Evolutionary conservation across 2,329 filamentous ascomycete genomes (phyloP).

Genomic region (Sporothrix brasiliensis): DNA sequence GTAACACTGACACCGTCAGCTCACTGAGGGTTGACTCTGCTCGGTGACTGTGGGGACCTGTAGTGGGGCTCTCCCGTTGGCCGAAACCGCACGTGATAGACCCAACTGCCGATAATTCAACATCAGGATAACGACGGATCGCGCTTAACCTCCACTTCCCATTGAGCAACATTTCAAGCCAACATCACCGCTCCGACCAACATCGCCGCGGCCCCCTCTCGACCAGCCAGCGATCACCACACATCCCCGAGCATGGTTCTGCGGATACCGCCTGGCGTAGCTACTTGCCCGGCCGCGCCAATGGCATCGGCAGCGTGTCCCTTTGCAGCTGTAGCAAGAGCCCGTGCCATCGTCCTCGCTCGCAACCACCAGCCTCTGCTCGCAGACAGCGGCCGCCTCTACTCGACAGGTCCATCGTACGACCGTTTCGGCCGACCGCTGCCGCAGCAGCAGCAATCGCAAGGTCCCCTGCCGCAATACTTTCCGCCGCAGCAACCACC

Average conservation of each 20-base stretch:
- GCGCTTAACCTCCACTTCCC: not conserved
- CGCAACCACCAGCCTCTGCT: not conserved
- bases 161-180: not conserved
- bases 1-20: slow-evolving; percentile 4
- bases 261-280: slow-evolving; percentile 10
- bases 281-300: not conserved
- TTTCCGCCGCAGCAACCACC: slow-evolving; percentile 7
- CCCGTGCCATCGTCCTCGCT: not conserved
- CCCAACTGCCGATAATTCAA: not conserved
- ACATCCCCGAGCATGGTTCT: slow-evolving; percentile 2
- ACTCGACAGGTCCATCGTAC: not conserved
- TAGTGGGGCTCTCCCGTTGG: not conserved
- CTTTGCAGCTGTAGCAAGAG: not conserved
- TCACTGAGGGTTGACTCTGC: too few relatives aligned
- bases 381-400: not conserved
- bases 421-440: not conserved
- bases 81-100: slow-evolving; percentile 10
- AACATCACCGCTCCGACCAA: not conserved
- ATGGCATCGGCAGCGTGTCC: slow-evolving; percentile 1
- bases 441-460: not conserved
- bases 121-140: not conserved
- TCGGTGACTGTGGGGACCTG: slow-evolving; percentile 13
- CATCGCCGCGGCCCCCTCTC: not conserved
- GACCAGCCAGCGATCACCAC: not conserved
- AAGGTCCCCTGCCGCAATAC: slow-evolving; percentile 8